phyloP scores from a whole-genome alignment of 805 yeast species.

The Metschnikowia proteae region DNA sequence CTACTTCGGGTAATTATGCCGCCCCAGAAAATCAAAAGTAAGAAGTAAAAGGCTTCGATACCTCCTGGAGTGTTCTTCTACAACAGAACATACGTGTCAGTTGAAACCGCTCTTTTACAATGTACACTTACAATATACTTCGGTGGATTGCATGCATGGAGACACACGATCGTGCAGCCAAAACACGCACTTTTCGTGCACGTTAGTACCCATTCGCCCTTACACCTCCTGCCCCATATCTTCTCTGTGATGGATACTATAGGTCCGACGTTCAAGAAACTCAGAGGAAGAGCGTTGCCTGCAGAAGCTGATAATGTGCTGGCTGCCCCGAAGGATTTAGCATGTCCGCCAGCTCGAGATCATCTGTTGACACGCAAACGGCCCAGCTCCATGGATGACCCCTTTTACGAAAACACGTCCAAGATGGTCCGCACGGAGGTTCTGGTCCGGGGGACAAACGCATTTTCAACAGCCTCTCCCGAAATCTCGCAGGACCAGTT shows the following conservation, averaged over 20 bases:
- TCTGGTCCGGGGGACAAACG: background rate
- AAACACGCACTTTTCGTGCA: constrained; percentile 6
- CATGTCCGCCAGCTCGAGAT: constrained; percentile 8
- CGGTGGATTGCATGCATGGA: background rate
- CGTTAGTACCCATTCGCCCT: constrained; percentile 3
- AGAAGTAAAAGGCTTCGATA: too few species aligned
- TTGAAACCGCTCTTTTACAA: too few species aligned
- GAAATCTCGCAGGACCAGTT: constrained; percentile 7
- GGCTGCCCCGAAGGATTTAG: constrained; percentile 5
- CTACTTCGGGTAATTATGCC: background rate
- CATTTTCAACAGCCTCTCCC: background rate
- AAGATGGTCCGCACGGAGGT: constrained; percentile 9
- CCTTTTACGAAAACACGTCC: constrained; percentile 25
- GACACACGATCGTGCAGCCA: constrained; percentile 1
- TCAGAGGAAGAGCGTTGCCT: constrained; percentile 26
- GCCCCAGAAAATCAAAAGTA: background rate
- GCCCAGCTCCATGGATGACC: constrained; percentile 23
- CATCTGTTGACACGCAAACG: constrained; percentile 11
- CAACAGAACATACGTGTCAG: background rate
- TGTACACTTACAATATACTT: background rate
- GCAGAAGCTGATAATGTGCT: constrained; percentile 14
- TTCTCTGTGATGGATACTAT: constrained; percentile 14
- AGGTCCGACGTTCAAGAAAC: constrained; percentile 20
- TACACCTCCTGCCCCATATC: background rate
- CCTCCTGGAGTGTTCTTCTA: too few species aligned